Conservation (phyloP, 192 early-diverging fungal species). For the Jimgerdemannia flammicorona region DNA sequence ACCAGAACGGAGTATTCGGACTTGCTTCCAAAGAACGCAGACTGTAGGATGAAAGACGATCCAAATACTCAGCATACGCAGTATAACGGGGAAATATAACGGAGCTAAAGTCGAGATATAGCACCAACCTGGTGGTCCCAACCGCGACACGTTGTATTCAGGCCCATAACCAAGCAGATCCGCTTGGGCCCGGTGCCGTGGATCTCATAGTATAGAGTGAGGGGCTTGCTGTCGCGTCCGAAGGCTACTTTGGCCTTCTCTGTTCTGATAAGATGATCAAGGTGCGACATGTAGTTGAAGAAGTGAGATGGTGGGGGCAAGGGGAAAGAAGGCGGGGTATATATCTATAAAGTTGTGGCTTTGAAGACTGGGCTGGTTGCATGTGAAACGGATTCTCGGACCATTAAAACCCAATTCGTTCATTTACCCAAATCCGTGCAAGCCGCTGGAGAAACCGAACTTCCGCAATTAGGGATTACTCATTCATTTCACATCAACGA, state of each 20-base stretch:
- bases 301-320: too few species aligned
- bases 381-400: too few species aligned
- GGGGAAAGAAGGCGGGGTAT: too few species aligned
- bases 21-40: conserved; percentile 58
- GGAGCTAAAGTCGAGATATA: background rate
- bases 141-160: conserved; percentile 21
- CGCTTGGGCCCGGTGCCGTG: conserved; percentile 68
- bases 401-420: too few species aligned
- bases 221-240: conserved; percentile 29
- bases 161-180: conserved; percentile 71
- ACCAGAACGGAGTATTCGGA: conserved; percentile 68
- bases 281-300: too few species aligned
- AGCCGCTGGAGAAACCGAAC: too few species aligned
- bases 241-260: conserved; percentile 38
- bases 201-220: conserved; percentile 77
- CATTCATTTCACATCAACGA: too few species aligned
- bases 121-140: conserved; percentile 41
- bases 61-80: background rate
- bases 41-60: conserved; percentile 29
- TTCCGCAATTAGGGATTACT: too few species aligned
- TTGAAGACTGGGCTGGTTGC: too few species aligned
- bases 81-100: background rate
- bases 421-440: too few species aligned
- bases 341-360: too few species aligned
- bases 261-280: conserved; percentile 13